Evolutionary conservation across 192 early-diverging fungal species (phyloP).

Genomic region (Jimgerdemannia flammicorona): DNA sequence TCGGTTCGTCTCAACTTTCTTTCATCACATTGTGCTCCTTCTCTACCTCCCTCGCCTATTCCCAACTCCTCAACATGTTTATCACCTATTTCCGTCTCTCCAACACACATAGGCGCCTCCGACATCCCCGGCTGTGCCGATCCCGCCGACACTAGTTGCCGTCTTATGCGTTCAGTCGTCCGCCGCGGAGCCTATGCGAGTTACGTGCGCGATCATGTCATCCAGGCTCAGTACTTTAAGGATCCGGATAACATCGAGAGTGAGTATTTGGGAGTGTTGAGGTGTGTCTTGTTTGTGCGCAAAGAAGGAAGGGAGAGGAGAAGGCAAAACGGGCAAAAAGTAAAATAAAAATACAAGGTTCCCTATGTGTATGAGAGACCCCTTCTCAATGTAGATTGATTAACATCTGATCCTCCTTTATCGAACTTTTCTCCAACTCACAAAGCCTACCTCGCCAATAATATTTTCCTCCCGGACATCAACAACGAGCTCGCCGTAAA

Average conservation of each 20-base stretch:
- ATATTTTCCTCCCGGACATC: constrained; percentile 84
- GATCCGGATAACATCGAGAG: constrained; percentile 30
- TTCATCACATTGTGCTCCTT: neutral
- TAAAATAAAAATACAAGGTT: constrained; percentile 22
- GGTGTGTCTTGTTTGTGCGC: neutral
- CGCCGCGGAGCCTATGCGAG: constrained; percentile 76
- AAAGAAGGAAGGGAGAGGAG: neutral
- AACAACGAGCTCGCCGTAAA: constrained; percentile 78
- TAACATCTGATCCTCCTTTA: no score
- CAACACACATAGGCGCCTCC: constrained; percentile 48
- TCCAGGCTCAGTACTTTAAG: constrained; percentile 97
- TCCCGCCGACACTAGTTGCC: constrained; percentile 53
- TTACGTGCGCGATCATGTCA: constrained; percentile 77
- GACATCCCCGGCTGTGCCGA: constrained; percentile 76
- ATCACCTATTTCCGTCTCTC: neutral
- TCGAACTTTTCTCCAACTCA: no score
- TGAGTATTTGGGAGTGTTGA: neutral
- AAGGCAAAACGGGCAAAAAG: neutral
- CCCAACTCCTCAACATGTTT: neutral
- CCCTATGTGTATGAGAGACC: no score
- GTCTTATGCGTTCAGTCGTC: constrained; percentile 73
- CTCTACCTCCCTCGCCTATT: neutral
- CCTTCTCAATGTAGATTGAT: no score
- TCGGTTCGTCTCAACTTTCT: constrained; percentile 34
- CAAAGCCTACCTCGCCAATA: constrained; percentile 65